A percentile compares a stretch with the other conserved stretches of the same genome.
Evolutionary conservation across 1,284 basidiomycete species (phyloP).

Genomic region (Papiliotrema flavescens): DNA sequence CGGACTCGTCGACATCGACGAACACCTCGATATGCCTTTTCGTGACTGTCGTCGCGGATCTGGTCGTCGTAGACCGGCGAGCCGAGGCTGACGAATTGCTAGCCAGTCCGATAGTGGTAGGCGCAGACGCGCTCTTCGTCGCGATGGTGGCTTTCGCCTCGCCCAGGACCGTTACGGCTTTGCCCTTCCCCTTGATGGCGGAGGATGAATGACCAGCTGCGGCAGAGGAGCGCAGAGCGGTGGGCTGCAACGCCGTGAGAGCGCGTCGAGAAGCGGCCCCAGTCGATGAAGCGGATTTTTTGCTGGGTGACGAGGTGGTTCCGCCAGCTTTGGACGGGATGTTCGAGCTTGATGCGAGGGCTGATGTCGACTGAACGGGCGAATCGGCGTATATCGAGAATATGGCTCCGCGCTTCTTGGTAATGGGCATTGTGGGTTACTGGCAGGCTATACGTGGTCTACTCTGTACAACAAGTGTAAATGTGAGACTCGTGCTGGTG

Average conservation of each 20-base stretch:
- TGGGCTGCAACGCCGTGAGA: neutral
- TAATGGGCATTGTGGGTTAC: slow-evolving; percentile 41
- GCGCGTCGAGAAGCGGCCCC: neutral
- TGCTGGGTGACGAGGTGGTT: neutral
- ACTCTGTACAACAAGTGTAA: no score
- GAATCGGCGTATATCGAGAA: slow-evolving; percentile 49
- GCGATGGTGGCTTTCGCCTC: no score
- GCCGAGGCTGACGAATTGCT: no score
- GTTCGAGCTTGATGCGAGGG: no score
- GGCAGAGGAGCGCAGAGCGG: neutral
- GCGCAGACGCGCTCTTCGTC: no score
- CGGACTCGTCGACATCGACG: neutral
- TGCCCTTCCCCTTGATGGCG: neutral
- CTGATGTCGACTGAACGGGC: slow-evolving; percentile 11
- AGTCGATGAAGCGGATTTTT: neutral
- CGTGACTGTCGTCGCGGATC: neutral
- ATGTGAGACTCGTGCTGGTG: no score
- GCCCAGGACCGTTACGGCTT: neutral
- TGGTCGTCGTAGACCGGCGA: neutral
- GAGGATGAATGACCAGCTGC: neutral
- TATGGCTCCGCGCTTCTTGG: slow-evolving; percentile 47
- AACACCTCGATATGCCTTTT: neutral
- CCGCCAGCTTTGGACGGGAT: neutral
- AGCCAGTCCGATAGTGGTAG: no score
- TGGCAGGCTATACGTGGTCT: neutral